Conservation (phyloP, 768 basidiomycete species). For the Lactarius hengduanensis region DNA sequence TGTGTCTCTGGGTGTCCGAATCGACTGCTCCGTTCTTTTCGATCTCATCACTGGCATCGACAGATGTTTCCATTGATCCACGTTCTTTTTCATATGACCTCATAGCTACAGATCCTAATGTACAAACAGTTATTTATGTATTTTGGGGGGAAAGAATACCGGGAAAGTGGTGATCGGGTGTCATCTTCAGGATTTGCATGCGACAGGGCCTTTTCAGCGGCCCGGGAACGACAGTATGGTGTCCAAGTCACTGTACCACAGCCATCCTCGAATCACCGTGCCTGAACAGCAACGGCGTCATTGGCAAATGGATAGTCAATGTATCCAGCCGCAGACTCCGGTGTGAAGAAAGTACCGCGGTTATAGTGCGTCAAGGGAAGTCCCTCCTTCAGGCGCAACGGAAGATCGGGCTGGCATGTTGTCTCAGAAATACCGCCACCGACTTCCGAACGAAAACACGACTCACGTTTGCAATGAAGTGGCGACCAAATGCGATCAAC, state of each 20-base stretch:
- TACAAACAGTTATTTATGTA: not conserved
- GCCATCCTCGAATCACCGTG: not conserved
- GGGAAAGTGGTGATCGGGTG: not conserved
- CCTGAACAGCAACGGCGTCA: not conserved
- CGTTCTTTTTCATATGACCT: too few relatives aligned
- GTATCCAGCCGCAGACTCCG: slow-evolving; percentile 15
- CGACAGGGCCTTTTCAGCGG: not conserved
- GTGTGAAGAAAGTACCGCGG: slow-evolving; percentile 12
- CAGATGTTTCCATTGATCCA: too few relatives aligned
- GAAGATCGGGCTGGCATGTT: slow-evolving; percentile 20
- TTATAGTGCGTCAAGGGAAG: slow-evolving; percentile 10
- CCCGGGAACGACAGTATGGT: not conserved
- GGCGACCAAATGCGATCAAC: slow-evolving; percentile 17
- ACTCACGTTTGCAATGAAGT: slow-evolving; percentile 22
- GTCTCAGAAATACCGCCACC: not conserved
- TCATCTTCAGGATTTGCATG: not conserved
- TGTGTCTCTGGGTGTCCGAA: too few relatives aligned
- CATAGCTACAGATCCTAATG: not conserved
- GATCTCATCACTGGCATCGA: not conserved
- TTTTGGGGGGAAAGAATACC: not conserved
- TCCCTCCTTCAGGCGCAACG: slow-evolving; percentile 20
- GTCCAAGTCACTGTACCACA: too few relatives aligned
- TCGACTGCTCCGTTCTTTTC: not conserved
- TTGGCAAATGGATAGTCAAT: slow-evolving; percentile 22
- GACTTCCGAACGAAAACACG: not conserved